phyloP scores from a whole-genome alignment of 2,329 filamentous ascomycete species.

The Colletotrichum liriopes region DNA sequence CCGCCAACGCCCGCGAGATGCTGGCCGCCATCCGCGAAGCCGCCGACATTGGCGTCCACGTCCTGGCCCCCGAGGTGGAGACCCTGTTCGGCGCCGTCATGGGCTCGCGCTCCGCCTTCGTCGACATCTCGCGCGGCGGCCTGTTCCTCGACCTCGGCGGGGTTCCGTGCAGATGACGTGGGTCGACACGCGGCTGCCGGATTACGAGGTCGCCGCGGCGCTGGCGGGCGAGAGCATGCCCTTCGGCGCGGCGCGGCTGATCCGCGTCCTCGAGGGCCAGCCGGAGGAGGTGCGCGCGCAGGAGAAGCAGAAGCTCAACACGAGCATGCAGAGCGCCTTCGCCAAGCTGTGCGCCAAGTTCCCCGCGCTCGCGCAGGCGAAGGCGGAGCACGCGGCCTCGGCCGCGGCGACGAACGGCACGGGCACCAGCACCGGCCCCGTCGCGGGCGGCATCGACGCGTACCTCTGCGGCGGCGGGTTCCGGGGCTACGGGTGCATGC shows the following conservation, averaged over 20 bases:
- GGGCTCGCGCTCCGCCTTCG: constrained; percentile 84
- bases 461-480: constrained; percentile 94
- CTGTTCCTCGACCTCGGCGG: constrained; percentile 91
- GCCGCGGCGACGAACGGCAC: constrained; percentile 46
- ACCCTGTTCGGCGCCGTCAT: constrained; percentile 83
- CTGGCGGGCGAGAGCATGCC: constrained; percentile 71
- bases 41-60: constrained; percentile 76
- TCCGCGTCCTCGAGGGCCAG: constrained; percentile 62
- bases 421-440: constrained; percentile 39
- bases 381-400: constrained; percentile 40
- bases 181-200: constrained; percentile 64
- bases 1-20: constrained; percentile 81
- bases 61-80: constrained; percentile 86
- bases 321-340: constrained; percentile 74
- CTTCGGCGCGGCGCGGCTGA: constrained; percentile 73
- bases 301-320: constrained; percentile 69
- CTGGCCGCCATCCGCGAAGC: constrained; percentile 73
- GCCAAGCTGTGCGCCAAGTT: constrained; percentile 65
- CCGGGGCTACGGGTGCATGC: constrained; percentile 89
- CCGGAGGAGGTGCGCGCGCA: constrained; percentile 58
- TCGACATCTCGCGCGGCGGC: constrained; percentile 72
- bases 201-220: constrained; percentile 70
- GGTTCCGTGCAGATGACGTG: constrained; percentile 78
- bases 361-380: constrained; percentile 61
- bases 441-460: constrained; percentile 72